phyloP scores from a whole-genome alignment of 2,329 filamentous ascomycete species.

The Clonostachys chloroleuca region DNA sequence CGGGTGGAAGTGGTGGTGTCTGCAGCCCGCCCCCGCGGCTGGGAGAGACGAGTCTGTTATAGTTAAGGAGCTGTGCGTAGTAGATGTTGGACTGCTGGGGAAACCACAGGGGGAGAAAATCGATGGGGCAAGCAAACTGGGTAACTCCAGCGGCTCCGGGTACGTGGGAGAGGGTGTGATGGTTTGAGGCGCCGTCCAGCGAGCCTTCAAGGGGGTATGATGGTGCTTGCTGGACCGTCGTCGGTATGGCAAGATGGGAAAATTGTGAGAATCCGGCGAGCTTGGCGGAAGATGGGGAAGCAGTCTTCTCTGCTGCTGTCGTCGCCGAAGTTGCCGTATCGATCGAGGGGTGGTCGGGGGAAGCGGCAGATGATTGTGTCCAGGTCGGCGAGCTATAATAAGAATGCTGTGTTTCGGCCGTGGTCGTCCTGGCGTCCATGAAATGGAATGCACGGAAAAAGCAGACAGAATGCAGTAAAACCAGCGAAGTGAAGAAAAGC shows the following conservation, averaged over 20 bases:
- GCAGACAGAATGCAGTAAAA: too few species aligned
- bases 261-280: too few species aligned
- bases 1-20: conserved; percentile 48
- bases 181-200: conserved; percentile 16
- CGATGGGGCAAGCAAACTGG: conserved; percentile 37
- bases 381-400: conserved; percentile 13
- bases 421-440: conserved; percentile 31
- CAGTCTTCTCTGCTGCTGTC: conserved; percentile 1
- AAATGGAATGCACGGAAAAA: conserved; percentile 8
- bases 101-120: conserved; percentile 49
- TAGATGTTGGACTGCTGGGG: conserved; percentile 56
- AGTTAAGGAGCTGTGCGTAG: conserved; percentile 59
- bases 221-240: background rate
- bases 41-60: conserved; percentile 61
- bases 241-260: background rate
- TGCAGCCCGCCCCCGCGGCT: conserved; percentile 52
- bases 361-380: background rate
- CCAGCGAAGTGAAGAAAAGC: too few species aligned
- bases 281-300: background rate
- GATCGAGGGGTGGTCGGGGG: background rate
- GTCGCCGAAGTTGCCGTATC: conserved; percentile 2
- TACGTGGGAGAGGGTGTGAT: conserved; percentile 3
- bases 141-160: conserved; percentile 15
- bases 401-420: conserved; percentile 30
- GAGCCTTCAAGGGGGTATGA: conserved; percentile 15